Evolutionary conservation across 1,284 basidiomycete genomes (phyloP).

Genomic region (Cutaneotrichosporon cyanovorans): DNA sequence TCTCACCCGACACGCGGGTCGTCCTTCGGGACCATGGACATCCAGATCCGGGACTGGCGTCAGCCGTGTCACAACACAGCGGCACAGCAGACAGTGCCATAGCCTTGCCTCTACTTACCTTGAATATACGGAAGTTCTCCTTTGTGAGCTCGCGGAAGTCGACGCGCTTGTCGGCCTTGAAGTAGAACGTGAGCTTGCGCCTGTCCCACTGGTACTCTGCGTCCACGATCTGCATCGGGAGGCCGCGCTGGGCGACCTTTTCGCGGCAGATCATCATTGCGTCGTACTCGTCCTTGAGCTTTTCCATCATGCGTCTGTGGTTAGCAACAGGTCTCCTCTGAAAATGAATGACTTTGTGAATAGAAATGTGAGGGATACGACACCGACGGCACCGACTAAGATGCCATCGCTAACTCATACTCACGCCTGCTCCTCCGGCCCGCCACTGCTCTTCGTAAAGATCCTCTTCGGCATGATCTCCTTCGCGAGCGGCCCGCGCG

Average conservation of each 20-base stretch:
- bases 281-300: slow-evolving; percentile 84
- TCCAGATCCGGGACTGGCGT: slow-evolving; percentile 37
- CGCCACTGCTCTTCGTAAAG: slow-evolving; percentile 75
- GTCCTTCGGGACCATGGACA: slow-evolving; percentile 41
- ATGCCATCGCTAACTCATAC: too few relatives aligned
- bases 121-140: slow-evolving; percentile 44
- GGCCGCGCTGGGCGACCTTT: slow-evolving; percentile 82
- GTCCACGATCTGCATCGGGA: slow-evolving; percentile 97
- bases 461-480: slow-evolving; percentile 96
- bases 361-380: too few relatives aligned
- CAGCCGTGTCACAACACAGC: not conserved
- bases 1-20: slow-evolving; percentile 13
- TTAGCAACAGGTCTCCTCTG: too few relatives aligned
- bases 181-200: slow-evolving; percentile 96
- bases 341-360: too few relatives aligned
- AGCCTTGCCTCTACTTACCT: slow-evolving; percentile 15
- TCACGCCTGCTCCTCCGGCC: slow-evolving; percentile 68
- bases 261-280: slow-evolving; percentile 82
- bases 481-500: slow-evolving; percentile 50
- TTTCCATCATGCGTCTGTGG: slow-evolving; percentile 62
- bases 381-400: too few relatives aligned
- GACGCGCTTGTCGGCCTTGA: slow-evolving; percentile 88
- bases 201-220: slow-evolving; percentile 99
- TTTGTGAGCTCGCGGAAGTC: slow-evolving; percentile 82
- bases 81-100: not conserved